Evolutionary conservation across 192 early-diverging fungal genomes (phyloP), one percentile per base, ranked within the genome.

Genomic region (Coemansia guatemalensis): DNA sequence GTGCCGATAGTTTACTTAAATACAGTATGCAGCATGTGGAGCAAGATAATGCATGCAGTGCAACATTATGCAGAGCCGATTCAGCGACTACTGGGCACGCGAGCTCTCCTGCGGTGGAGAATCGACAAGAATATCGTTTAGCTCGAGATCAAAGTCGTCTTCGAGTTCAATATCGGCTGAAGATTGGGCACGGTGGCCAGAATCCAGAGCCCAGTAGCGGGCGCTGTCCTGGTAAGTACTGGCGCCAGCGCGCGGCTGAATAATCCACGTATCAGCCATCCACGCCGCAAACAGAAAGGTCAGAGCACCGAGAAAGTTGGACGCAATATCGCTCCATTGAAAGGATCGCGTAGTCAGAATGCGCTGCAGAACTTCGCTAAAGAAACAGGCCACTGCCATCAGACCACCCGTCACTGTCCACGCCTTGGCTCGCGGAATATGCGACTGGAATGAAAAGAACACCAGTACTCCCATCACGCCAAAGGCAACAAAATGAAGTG

Each of bases 71-170:
- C 6, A 12, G 35, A 39, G 9, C 35, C 29, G 29, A 39, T 3
- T 39, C 11, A 12, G 9, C 8, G 35, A 11, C 8, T 39, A 12
- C 9, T 39, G 35, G 35, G 35, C 35, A 39, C 23, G 53, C 25
- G 22, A 32, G 26, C 2, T 5, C 20, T 32, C 29, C 4, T 17
- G 52, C 21, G 56, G 56, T 24, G 61, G 70, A 12, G 60, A 63
- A 25, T 56, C 58, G n/a, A 66, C 75, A 44, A 78, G 54, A 51
- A 72, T 78, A 7, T 78, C 75, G 60, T 78, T 70, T 44, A 78
- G 63, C 70, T 78, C 75, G n/a, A 78, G 57, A 32, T 69, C 75
- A 27, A 78, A 58, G 23, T 71, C 75, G 27, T 68, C 65, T 2
- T 35, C 61, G 17, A 52, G 26, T 8, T 66, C 74, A 39, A 63